Conservation (phyloP, 2,329 filamentous ascomycete species). For the Pseudogymnoascus sp. region DNA sequence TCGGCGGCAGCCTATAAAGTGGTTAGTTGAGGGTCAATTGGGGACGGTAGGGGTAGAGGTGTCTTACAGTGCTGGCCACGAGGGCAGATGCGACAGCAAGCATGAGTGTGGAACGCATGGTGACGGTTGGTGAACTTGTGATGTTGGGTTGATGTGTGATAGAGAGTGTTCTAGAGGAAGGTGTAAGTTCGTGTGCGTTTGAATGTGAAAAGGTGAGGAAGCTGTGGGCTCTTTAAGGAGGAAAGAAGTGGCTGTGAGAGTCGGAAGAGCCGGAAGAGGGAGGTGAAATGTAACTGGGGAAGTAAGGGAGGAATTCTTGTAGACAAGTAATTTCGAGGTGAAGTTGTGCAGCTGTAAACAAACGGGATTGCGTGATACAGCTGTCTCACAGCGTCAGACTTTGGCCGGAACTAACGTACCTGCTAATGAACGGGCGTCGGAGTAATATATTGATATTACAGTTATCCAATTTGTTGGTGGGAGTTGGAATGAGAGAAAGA, state of each 20-base stretch:
- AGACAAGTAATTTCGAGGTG: neutral
- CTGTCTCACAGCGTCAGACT: neutral
- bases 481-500: neutral
- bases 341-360: neutral
- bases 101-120: conserved; percentile 1
- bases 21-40: neutral
- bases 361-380: neutral
- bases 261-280: neutral
- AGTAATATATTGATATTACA: neutral
- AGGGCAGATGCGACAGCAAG: neutral
- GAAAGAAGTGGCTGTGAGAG: neutral
- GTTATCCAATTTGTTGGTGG: neutral
- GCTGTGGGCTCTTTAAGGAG: neutral
- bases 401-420: neutral
- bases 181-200: neutral
- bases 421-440: neutral
- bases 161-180: neutral
- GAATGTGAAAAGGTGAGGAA: neutral
- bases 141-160: neutral
- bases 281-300: neutral
- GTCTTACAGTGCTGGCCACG: neutral
- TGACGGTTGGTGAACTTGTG: neutral
- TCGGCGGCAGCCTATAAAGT: neutral
- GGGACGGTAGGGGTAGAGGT: neutral
- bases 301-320: neutral